Evolutionary conservation across 352 stramenopile species (phyloP), one percentile per base, ranked within the genome.

Genomic region (Globisporangium emineosum): DNA sequence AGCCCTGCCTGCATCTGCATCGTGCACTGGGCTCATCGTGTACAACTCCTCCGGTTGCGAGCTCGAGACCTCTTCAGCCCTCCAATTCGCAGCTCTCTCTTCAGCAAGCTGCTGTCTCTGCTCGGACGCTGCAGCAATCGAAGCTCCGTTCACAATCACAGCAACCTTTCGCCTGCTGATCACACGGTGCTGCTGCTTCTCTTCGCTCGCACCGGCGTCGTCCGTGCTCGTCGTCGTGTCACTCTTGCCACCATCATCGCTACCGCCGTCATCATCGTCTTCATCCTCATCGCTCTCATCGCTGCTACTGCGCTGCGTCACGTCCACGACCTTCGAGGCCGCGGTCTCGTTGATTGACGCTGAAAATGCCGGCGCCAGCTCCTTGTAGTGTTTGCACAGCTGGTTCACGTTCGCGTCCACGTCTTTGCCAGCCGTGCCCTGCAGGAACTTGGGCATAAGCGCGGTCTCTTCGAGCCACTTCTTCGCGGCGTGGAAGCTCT

Each of bases 381-480:
- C 55, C 37, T 60, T 58, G 23, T 69, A 71, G 25, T 69, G 45
- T 29, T 6, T 45, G 25, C 62, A 71, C 13, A 69, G 54, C 23
- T 65, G 52, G 9, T 32, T 33, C 17, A 71, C 66, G 37, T 59
- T 65, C 19, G 33, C 55, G 2, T 56, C 43, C 33, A 71, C 51
- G 8, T 71, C 66, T 21, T 65, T 60, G 5, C 55, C 45, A 1
- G 62, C 53, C 3, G 19, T 45, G n/a, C 66, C 66, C 4, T 54
- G 13, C 25, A 66, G 23, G 15, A 66, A 69, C 21, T 50, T 37
- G 17, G 47, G 49, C 43, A 69, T 56, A 23, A 71, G 32, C 27
- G 61, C 62, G 5, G 61, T 69, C 52, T 71, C 66, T 50, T 71
- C 52, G 47, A 71, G 66, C 66, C 66, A 71, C n/a, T 47, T 52